A percentile compares a stretch with the other conserved stretches of the same genome.
Conservation (phyloP, 1,284 basidiomycete genomes). For the Inonotus obliquus region DNA sequence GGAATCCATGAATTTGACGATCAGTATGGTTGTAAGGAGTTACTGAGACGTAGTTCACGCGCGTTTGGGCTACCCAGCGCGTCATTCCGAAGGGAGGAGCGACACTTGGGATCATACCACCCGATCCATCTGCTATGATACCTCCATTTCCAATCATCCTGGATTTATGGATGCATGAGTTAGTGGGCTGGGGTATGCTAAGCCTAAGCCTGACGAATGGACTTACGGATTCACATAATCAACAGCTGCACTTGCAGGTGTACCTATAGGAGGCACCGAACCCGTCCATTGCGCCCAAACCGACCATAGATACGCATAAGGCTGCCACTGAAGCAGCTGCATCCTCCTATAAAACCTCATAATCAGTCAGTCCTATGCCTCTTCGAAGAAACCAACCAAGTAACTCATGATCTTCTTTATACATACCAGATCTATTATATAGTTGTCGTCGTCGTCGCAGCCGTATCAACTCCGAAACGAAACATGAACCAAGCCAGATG, state of each 20-base stretch:
- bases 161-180: neutral
- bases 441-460: neutral
- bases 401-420: neutral
- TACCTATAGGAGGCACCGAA: constrained; percentile 21
- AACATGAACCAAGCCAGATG: neutral
- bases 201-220: neutral
- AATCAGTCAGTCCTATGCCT: neutral
- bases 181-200: neutral
- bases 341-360: constrained; percentile 12
- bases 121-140: constrained; percentile 61
- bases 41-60: constrained; percentile 69
- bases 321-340: constrained; percentile 19
- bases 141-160: constrained; percentile 62
- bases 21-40: constrained; percentile 76
- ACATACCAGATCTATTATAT: neutral
- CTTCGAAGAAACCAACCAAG: neutral
- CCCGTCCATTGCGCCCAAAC: constrained; percentile 10
- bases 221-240: constrained; percentile 53
- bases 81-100: constrained; percentile 82
- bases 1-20: constrained; percentile 63
- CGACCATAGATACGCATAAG: constrained; percentile 11
- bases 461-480: neutral
- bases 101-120: constrained; percentile 66
- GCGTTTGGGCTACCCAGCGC: constrained; percentile 72
- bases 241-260: constrained; percentile 39